Evolutionary conservation across 139 green algal genomes (phyloP).

Genomic region (Deuterostichococcus epilithicus): DNA sequence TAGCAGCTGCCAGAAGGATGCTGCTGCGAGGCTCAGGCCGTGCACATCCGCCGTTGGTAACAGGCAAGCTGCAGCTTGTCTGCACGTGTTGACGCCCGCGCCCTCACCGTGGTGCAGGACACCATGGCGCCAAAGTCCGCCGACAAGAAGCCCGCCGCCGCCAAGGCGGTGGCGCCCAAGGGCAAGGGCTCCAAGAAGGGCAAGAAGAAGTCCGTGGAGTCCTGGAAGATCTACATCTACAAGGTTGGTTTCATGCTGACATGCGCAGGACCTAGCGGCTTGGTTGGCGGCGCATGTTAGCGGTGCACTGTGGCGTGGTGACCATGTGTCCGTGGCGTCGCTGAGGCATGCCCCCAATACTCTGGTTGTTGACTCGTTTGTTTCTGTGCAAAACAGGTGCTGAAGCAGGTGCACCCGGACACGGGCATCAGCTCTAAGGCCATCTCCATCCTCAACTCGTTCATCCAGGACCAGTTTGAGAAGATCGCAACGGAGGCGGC

Average conservation of each 20-base stretch:
- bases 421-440: conserved; percentile 95
- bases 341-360: too few relatives aligned
- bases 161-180: conserved; percentile 27
- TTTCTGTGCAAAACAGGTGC: conserved; percentile 22
- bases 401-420: conserved; percentile 90
- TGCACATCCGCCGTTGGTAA: too few relatives aligned
- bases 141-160: conserved; percentile 27
- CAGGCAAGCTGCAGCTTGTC: too few relatives aligned
- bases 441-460: conserved; percentile 97
- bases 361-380: too few relatives aligned
- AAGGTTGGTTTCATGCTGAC: conserved; percentile 59
- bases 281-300: too few relatives aligned
- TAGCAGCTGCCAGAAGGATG: too few relatives aligned
- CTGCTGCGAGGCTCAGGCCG: too few relatives aligned
- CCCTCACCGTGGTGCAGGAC: too few relatives aligned
- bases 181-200: conserved; percentile 21
- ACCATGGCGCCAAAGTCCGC: conserved; percentile 28
- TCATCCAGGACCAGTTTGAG: conserved; percentile 78
- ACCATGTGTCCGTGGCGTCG: too few relatives aligned
- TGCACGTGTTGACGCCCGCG: too few relatives aligned
- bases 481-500: conserved; percentile 83
- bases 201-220: conserved; percentile 70
- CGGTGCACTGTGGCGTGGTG: too few relatives aligned
- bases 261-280: too few relatives aligned
- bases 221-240: conserved; percentile 99